Base-by-base conservation (phyloP, 164 flowering plant genomes). In the Chloranthus sessilifolius region DNA sequence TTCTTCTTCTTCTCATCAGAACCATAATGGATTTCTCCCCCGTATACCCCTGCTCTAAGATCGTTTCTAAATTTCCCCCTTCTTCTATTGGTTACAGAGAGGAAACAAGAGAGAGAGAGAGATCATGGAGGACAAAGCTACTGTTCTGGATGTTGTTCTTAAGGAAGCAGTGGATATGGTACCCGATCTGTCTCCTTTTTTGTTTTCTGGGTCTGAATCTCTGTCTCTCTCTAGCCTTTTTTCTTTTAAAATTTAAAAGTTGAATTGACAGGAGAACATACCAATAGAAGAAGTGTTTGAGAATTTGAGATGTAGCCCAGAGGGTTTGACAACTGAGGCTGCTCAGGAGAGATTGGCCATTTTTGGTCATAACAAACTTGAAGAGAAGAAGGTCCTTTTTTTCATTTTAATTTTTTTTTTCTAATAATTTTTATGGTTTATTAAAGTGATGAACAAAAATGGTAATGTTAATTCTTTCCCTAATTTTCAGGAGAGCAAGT, bases 281-380 rank as follows among this genome's bases (percentile, higher is more conserved):
- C 91, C 91, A 7, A 59, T 82, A 23, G 95, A 84, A 56, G 95
- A 90, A 62, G 91, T 87, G 19, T 82, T 84, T 54, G 68, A 79
- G 71, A 79, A 75, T 43, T 51, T 87, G 57, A 79, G 80, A 70
- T 82, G 91, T 58, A 70, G 58, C 47, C 65, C 20, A 62, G 63
- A 74, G 20, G 95, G 95, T 2, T 73, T 90, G 26, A 60, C 85
- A 0, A 68, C 70, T 21, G 72, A 70, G 25, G 87, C 67, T 57
- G 87, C 87, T 48, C 52, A 68, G 47, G 67, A 76, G 61, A 76
- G 96, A 61, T 63, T 85, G 49, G 25, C 37, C 38, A 80, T 82
- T 43, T 85, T 78, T 62, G 89, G 85, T 0, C 54, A 70, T 50
- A 82, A 85, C 70, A 85, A 85, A 63, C 85, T 85, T 24, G 85